Evolutionary conservation across 106 monocot genomes (phyloP), one percentile per base, ranked within the genome.

Genomic region (Chionographis japonica): DNA sequence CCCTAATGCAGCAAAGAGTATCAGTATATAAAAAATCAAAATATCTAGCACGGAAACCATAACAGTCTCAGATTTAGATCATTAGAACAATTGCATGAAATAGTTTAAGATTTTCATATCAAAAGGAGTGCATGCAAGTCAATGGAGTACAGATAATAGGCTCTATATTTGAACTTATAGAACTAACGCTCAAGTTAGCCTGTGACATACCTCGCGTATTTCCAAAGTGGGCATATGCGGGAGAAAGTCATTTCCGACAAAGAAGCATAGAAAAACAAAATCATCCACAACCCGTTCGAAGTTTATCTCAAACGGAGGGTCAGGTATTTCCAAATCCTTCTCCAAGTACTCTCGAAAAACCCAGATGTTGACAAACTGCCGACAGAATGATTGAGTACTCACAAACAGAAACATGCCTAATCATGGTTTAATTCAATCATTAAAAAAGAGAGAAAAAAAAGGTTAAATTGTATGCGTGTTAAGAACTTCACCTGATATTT

Each of bases 171-270:
- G 11, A 66, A 37, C 53, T 68, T 43, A 17, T 4, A 14, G 49
- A 16, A 37, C 17, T 8, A 53, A 50, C 27, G 15, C 27, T 20
- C 11, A 12, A 18, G 56, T 63, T 7, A 64, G 5, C 1, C 49
- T 37, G 64, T 3, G 39, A 75, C 66, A 54, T 77, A 98, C 97
- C 97, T 98, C 97, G 49, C 87, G 89, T 46, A 98, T 98, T 65
- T 98, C 97, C 69, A 98, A 81, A 58, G 97, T 87, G 3, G 97
- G 97, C 92, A 98, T 90, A 60, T 98, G 97, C 3, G 97, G 97
- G 0, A 98, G 87, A 77, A 98, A 98, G 59, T 98, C 97, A 77
- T 98, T 98, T 60, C 97, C 97, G 64, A 92, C 92, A 79, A 98
- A 92, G 73, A 98, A 92, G 58, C 97, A 92, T 62, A 98, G 61